Evolutionary conservation across 2,329 filamentous ascomycete genomes (phyloP).

Genomic region (Arthroderma uncinatum): DNA sequence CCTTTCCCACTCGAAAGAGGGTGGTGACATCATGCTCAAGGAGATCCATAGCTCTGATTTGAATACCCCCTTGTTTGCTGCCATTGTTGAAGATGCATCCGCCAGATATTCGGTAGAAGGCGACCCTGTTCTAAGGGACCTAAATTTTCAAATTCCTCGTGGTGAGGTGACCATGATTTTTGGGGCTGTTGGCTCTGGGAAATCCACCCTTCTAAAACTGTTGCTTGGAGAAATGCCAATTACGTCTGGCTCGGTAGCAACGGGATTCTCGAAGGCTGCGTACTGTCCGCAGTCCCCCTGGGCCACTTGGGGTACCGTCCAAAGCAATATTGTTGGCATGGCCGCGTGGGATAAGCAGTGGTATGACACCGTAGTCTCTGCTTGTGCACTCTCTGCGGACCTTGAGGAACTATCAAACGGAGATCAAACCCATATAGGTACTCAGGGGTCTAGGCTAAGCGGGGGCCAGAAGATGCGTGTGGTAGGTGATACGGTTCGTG

Average conservation of each 20-base stretch:
- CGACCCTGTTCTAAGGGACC: slow-evolving; percentile 3
- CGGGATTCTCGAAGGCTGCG: neutral
- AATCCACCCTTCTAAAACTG: slow-evolving; percentile 8
- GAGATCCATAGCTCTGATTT: neutral
- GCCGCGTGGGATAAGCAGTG: slow-evolving; percentile 42
- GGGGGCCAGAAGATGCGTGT: slow-evolving; percentile 52
- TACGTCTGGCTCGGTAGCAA: neutral
- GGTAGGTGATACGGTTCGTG: slow-evolving; percentile 58
- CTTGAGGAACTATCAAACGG: slow-evolving; percentile 53
- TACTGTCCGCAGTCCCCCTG: slow-evolving; percentile 6
- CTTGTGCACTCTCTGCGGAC: slow-evolving; percentile 51
- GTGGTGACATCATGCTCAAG: neutral
- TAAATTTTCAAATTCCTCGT: neutral
- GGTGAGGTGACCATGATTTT: slow-evolving; percentile 8
- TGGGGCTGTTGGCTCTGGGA: slow-evolving; percentile 13
- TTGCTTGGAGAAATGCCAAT: slow-evolving; percentile 3
- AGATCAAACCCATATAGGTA: slow-evolving; percentile 50
- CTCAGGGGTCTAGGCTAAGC: slow-evolving; percentile 51
- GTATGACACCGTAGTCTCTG: slow-evolving; percentile 59
- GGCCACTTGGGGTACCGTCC: slow-evolving; percentile 1
- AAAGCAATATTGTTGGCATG: slow-evolving; percentile 40
- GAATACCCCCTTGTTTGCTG: neutral
- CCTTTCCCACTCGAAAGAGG: neutral
- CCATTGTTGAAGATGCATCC: neutral
- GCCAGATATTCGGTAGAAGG: neutral